phyloP scores from a whole-genome alignment of 306 rosid species.

The Crataegus laevigata region DNA sequence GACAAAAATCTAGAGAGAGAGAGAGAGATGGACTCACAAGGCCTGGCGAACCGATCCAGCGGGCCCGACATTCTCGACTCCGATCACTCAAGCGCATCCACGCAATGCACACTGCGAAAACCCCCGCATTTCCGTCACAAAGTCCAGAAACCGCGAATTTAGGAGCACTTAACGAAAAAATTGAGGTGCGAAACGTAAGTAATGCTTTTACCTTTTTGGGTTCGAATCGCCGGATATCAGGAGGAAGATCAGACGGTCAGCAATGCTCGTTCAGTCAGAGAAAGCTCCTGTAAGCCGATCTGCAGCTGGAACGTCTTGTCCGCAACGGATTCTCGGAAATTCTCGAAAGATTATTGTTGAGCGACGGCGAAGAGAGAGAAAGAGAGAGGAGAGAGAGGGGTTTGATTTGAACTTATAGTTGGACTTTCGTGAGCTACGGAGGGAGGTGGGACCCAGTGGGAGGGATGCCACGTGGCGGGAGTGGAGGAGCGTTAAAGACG shows the following conservation, averaged over 20 bases:
- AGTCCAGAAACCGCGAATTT: slow-evolving; percentile 18
- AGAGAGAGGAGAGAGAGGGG: not conserved
- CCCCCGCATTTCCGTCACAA: slow-evolving; percentile 27
- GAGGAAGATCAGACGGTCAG: slow-evolving; percentile 16
- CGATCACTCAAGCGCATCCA: slow-evolving; percentile 18
- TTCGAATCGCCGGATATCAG: not conserved
- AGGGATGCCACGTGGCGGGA: slow-evolving; percentile 4
- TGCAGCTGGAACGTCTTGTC: not conserved
- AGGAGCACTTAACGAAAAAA: not conserved
- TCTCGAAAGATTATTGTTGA: not conserved
- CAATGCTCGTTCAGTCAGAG: not conserved
- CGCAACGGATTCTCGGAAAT: slow-evolving; percentile 1
- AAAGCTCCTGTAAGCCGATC: slow-evolving; percentile 1
- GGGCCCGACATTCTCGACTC: slow-evolving; percentile 53
- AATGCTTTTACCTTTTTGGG: not conserved
- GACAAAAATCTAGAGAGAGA: not conserved
- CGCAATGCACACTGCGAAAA: slow-evolving; percentile 5
- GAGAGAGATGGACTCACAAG: slow-evolving; percentile 39
- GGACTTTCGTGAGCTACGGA: not conserved
- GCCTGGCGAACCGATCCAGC: slow-evolving; percentile 72
- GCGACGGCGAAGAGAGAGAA: slow-evolving; percentile 27
- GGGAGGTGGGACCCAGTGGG: slow-evolving; percentile 12
- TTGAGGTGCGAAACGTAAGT: not conserved
- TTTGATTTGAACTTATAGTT: not conserved
- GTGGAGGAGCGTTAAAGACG: not conserved